phyloP scores from a whole-genome alignment of 441 rosid genomes.

The Raphanus hybrid region DNA sequence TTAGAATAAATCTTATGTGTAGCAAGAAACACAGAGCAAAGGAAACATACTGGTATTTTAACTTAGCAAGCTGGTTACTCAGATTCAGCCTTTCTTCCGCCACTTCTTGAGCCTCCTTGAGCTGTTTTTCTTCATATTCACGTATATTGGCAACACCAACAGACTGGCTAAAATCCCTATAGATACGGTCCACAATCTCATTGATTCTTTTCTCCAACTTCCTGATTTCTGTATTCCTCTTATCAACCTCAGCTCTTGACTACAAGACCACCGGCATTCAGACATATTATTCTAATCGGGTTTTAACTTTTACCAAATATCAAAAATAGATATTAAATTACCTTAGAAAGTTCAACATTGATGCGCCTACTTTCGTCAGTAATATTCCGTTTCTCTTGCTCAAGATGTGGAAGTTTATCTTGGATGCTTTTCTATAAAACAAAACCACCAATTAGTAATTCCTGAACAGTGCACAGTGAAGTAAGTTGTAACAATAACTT shows the following conservation, averaged over 20 bases:
- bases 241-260: slow-evolving; percentile 70
- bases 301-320: slow-evolving; percentile 12
- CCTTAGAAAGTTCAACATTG: slow-evolving; percentile 80
- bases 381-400: slow-evolving; percentile 77
- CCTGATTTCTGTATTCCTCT: slow-evolving; percentile 67
- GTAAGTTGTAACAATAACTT: not conserved
- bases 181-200: slow-evolving; percentile 85
- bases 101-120: slow-evolving; percentile 86
- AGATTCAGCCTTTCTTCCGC: slow-evolving; percentile 95
- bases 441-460: slow-evolving; percentile 27
- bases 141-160: slow-evolving; percentile 97
- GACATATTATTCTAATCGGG: slow-evolving; percentile 33
- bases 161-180: slow-evolving; percentile 75
- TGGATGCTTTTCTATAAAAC: slow-evolving; percentile 79
- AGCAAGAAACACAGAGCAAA: slow-evolving; percentile 23
- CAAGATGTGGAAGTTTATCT: slow-evolving; percentile 83
- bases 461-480: slow-evolving; percentile 2
- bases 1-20: slow-evolving; percentile 12
- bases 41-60: slow-evolving; percentile 93
- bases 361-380: slow-evolving; percentile 70
- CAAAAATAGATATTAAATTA: slow-evolving; percentile 37
- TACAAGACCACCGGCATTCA: slow-evolving; percentile 45
- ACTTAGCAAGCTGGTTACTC: slow-evolving; percentile 94
- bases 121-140: slow-evolving; percentile 96
- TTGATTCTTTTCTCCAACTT: slow-evolving; percentile 93